A percentile compares a stretch with the other conserved stretches of the same genome.
Conservation (phyloP, 208 protist species). For the Trypanosomatidae sp. region DNA sequence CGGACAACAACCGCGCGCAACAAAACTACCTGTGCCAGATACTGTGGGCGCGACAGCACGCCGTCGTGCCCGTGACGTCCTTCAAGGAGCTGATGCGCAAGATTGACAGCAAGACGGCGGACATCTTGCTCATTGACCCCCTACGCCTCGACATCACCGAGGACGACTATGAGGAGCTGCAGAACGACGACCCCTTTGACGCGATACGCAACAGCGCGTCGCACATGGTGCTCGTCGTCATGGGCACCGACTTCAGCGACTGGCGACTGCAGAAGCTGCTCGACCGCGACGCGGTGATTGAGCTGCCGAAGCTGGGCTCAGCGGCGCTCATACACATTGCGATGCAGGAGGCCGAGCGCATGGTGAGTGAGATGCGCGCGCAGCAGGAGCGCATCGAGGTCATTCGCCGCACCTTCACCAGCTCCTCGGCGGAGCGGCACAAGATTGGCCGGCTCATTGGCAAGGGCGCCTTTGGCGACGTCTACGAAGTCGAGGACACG, state of each 20-base stretch:
- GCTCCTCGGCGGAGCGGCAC: slow-evolving; percentile 32
- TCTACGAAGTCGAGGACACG: slow-evolving; percentile 77
- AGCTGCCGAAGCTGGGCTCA: slow-evolving; percentile 65
- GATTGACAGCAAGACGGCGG: slow-evolving; percentile 29
- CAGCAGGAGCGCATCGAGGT: slow-evolving; percentile 66
- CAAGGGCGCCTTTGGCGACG: slow-evolving; percentile 77
- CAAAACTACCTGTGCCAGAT: slow-evolving; percentile 57
- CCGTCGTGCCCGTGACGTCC: slow-evolving; percentile 66
- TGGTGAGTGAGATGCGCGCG: slow-evolving; percentile 62
- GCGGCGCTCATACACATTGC: slow-evolving; percentile 63
- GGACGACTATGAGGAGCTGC: slow-evolving; percentile 37
- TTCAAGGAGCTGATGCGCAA: slow-evolving; percentile 57
- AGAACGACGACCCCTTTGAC: slow-evolving; percentile 42
- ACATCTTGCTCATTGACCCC: slow-evolving; percentile 78
- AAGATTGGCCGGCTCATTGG: slow-evolving; percentile 52
- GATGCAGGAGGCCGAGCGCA: slow-evolving; percentile 75
- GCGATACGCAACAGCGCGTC: slow-evolving; percentile 21
- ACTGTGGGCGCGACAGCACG: slow-evolving; percentile 71
- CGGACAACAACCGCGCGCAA: slow-evolving; percentile 48
- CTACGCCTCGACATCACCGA: slow-evolving; percentile 36
- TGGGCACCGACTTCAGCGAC: slow-evolving; percentile 63
- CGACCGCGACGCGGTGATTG: slow-evolving; percentile 60
- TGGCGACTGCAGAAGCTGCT: slow-evolving; percentile 67
- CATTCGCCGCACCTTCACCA: slow-evolving; percentile 66
- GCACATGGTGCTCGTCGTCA: slow-evolving; percentile 54